Evolutionary conservation across 495 filamentous ascomycete genomes (phyloP).

Genomic region (Neurospora africana): DNA sequence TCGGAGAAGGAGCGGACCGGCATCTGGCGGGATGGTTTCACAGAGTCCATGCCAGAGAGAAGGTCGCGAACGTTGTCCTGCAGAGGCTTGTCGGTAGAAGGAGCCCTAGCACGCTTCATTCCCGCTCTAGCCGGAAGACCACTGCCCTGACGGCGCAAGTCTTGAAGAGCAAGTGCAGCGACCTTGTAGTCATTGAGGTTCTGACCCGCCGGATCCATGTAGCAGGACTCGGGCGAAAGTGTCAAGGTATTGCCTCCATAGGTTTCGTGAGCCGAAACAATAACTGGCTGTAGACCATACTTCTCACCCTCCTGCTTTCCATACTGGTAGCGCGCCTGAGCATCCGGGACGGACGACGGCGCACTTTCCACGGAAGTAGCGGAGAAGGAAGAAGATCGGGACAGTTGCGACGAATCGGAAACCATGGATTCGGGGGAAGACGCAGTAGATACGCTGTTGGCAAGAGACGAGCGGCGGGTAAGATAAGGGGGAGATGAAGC

Average conservation of each 20-base stretch:
- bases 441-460: slow-evolving; percentile 62
- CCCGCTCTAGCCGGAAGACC: slow-evolving; percentile 18
- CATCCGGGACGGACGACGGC: slow-evolving; percentile 59
- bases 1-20: slow-evolving; percentile 20
- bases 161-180: slow-evolving; percentile 56
- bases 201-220: slow-evolving; percentile 41
- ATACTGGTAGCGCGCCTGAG: slow-evolving; percentile 74
- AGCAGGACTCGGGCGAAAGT: slow-evolving; percentile 49
- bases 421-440: slow-evolving; percentile 90
- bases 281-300: slow-evolving; percentile 31
- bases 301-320: slow-evolving; percentile 53
- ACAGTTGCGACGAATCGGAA: slow-evolving; percentile 67
- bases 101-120: slow-evolving; percentile 58
- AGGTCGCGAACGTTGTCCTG: slow-evolving; percentile 67
- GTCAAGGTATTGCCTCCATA: slow-evolving; percentile 45
- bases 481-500: slow-evolving; percentile 45
- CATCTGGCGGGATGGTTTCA: slow-evolving; percentile 21
- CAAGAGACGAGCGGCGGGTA: slow-evolving; percentile 63
- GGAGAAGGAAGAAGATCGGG: slow-evolving; percentile 64
- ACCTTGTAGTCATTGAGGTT: slow-evolving; percentile 40
- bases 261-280: slow-evolving; percentile 43
- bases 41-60: slow-evolving; percentile 21
- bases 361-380: slow-evolving; percentile 59
- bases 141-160: slow-evolving; percentile 38
- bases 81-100: slow-evolving; percentile 54